These are phyloP conservation scores for Trichoderma erinaceum DNA, from an alignment of 495 filamentous ascomycete genomes.

Conservation along the genomic window DNA sequence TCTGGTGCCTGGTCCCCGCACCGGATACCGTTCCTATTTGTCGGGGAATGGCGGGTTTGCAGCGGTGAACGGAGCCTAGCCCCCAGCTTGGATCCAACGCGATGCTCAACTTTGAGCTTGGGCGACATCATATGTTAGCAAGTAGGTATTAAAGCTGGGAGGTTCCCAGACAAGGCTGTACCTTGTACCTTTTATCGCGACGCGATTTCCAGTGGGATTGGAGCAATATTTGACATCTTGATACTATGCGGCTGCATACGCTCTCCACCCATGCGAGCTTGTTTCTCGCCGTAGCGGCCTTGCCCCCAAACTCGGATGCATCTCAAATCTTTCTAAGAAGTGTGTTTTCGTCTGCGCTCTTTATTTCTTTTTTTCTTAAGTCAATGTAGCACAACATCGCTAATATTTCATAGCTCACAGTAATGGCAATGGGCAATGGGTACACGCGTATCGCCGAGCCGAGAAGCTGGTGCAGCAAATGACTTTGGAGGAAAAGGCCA, in stretches of 20 bases:
- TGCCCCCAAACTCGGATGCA: not conserved
- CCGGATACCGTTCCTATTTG: conserved; percentile 7
- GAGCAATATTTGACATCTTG: not conserved
- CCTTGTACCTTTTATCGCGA: not conserved
- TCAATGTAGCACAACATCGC: not conserved
- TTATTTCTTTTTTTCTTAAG: not conserved
- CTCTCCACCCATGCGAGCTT: not conserved
- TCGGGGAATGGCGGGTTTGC: not conserved
- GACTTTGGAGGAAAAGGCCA: conserved; percentile 54
- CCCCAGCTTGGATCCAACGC: not conserved
- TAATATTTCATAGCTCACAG: conserved; percentile 47
- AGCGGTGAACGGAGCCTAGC: conserved; percentile 10
- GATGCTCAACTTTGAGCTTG: conserved; percentile 3
- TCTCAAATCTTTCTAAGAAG: not conserved
- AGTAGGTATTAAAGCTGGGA: not conserved
- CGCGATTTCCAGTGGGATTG: not conserved
- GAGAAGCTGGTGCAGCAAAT: conserved; percentile 48
- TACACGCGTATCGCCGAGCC: conserved; percentile 46
- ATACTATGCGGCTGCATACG: not conserved
- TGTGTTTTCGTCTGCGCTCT: not conserved
- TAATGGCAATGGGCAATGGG: conserved; percentile 39
- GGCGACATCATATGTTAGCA: not conserved
- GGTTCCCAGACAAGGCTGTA: not conserved
- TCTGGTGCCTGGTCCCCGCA: not conserved
- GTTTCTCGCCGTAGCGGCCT: not conserved